phyloP scores from a whole-genome alignment of 768 basidiomycete genomes.

The Kwoniella botswanensis region DNA sequence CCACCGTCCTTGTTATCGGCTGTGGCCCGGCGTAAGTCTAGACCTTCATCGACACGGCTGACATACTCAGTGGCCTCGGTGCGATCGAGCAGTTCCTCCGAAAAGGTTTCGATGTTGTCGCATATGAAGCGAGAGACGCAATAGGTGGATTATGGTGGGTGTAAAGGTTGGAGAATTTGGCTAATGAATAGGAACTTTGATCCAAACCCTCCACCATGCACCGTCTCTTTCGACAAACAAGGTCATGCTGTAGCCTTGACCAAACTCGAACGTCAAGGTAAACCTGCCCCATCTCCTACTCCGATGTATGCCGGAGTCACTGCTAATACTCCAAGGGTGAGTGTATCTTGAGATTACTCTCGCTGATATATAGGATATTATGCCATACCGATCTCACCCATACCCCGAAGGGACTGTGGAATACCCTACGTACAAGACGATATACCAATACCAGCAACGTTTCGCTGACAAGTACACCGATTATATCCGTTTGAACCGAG shows the following conservation, averaged over 20 bases:
- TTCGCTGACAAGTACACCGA: constrained; percentile 11
- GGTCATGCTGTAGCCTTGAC: constrained; percentile 20
- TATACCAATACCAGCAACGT: constrained; percentile 15
- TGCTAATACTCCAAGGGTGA: constrained; percentile 22
- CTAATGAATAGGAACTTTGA: constrained; percentile 11
- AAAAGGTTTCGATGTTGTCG: constrained; percentile 19
- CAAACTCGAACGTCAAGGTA: constrained; percentile 9
- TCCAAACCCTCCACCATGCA: constrained; percentile 12
- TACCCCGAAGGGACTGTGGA: constrained; percentile 18
- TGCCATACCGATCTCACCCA: constrained; percentile 21
- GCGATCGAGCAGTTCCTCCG: constrained; percentile 21
- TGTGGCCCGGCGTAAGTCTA: constrained; percentile 20
- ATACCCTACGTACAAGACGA: constrained; percentile 11
- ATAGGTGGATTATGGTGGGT: constrained; percentile 17
- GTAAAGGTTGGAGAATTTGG: background rate
- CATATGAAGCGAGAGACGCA: constrained; percentile 11
- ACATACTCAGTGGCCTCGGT: constrained; percentile 9
- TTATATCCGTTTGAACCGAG: constrained; percentile 12
- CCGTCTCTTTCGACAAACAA: constrained; percentile 16
- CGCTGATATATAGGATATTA: constrained; percentile 14
- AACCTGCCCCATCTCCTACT: constrained; percentile 16
- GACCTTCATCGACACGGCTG: background rate
- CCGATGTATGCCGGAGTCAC: constrained; percentile 23
- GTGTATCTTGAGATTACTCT: background rate
- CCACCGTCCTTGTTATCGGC: constrained; percentile 16